Conservation (phyloP, 177 flowering plant genomes). For the Telopea speciosissima region DNA sequence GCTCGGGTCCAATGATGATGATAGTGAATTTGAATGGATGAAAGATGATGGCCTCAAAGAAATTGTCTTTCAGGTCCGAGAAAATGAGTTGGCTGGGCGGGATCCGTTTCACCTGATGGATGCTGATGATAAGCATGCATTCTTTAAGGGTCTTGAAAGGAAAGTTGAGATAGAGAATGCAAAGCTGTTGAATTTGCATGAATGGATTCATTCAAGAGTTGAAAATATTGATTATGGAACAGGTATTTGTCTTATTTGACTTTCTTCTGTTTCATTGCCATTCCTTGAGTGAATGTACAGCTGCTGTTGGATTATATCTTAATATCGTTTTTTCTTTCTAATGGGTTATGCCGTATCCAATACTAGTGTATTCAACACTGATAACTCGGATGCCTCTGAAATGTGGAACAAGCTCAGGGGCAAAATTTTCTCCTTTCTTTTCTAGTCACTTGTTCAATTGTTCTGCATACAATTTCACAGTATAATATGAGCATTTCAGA, state of each 20-base stretch:
- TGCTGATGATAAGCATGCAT: slow-evolving; percentile 57
- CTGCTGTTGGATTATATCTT: neutral
- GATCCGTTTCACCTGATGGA: slow-evolving; percentile 84
- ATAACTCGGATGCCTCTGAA: neutral
- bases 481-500: neutral
- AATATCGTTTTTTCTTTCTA: too few species aligned
- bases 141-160: slow-evolving; percentile 79
- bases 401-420: neutral
- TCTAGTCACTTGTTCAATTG: neutral
- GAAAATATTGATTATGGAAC: slow-evolving; percentile 94
- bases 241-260: slow-evolving; percentile 40
- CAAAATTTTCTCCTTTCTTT: neutral
- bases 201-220: slow-evolving; percentile 72
- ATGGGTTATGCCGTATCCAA: neutral
- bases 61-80: slow-evolving; percentile 81
- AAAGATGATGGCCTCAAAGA: slow-evolving; percentile 69
- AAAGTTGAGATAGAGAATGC: slow-evolving; percentile 64
- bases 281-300: neutral
- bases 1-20: slow-evolving; percentile 27
- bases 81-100: slow-evolving; percentile 75
- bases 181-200: slow-evolving; percentile 55
- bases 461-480: neutral
- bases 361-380: neutral
- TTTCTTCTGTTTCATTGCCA: neutral
- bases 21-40: slow-evolving; percentile 82